These are phyloP conservation scores for Ceratocystis lukuohia DNA, from an alignment of 2,329 filamentous ascomycete species.

Conservation along the genomic window DNA sequence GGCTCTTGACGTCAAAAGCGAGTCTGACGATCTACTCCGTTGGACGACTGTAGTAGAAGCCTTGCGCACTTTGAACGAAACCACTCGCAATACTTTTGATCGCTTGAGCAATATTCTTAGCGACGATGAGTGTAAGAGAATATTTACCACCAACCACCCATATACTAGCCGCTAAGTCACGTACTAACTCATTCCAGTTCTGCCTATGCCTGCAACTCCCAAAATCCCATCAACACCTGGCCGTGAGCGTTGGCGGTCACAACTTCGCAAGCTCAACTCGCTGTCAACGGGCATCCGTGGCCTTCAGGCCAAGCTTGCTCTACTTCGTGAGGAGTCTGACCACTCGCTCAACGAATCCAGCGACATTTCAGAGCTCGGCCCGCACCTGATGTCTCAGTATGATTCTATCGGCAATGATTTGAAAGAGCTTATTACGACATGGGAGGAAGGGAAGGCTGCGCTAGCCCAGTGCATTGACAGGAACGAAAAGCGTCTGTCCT, in stretches of 20 bases:
- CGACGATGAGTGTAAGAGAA: conserved; percentile 60
- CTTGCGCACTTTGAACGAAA: conserved; percentile 50
- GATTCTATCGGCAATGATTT: conserved; percentile 87
- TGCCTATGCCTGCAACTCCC: conserved; percentile 42
- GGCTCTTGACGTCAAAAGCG: conserved; percentile 70
- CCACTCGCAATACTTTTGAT: conserved; percentile 49
- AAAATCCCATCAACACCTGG: conserved; percentile 52
- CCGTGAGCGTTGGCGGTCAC: conserved; percentile 73
- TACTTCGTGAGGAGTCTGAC: conserved; percentile 81
- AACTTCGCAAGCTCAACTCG: conserved; percentile 75
- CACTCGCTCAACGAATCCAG: conserved; percentile 60
- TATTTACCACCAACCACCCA: conserved; percentile 18
- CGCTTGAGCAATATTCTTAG: conserved; percentile 56
- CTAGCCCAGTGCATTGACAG: conserved; percentile 70
- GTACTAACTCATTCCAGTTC: conserved; percentile 30
- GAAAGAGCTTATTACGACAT: conserved; percentile 63
- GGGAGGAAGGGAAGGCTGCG: conserved; percentile 77
- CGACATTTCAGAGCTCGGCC: conserved; percentile 61
- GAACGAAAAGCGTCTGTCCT: conserved; percentile 57
- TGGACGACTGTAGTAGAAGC: conserved; percentile 70
- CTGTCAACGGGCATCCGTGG: conserved; percentile 82
- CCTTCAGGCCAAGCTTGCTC: conserved; percentile 85
- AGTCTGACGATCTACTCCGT: conserved; percentile 59
- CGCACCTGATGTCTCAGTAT: conserved; percentile 74
- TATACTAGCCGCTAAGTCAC: conserved; percentile 11